A percentile compares a stretch with the other conserved stretches of the same genome.
These are phyloP conservation scores for Lanmaoa pseudosensibilis DNA, from an alignment of 768 basidiomycete genomes.

Conservation along the genomic window DNA sequence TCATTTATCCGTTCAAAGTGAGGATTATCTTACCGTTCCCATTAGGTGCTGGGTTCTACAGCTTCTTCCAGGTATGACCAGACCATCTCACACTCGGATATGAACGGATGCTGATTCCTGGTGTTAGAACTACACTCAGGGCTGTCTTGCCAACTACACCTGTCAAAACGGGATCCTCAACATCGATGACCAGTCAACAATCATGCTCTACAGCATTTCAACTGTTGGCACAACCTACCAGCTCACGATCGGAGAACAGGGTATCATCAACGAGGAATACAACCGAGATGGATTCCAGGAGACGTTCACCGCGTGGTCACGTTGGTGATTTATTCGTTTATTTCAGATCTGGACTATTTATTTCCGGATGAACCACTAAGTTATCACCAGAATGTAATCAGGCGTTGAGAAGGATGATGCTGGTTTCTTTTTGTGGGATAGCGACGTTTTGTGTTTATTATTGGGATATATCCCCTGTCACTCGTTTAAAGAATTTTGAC, in stretches of 20 bases:
- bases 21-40: background rate
- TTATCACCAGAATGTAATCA: no score
- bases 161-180: slow-evolving; percentile 47
- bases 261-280: slow-evolving; percentile 36
- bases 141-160: slow-evolving; percentile 37
- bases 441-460: no score
- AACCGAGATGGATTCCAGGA: slow-evolving; percentile 48
- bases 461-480: no score
- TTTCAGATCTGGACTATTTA: background rate
- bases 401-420: no score
- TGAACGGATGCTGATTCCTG: slow-evolving; percentile 1
- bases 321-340: slow-evolving; percentile 16
- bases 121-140: slow-evolving; percentile 40
- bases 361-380: no score
- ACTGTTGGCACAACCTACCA: slow-evolving; percentile 46
- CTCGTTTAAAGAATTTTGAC: no score
- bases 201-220: slow-evolving; percentile 47
- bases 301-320: slow-evolving; percentile 39
- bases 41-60: slow-evolving; percentile 50
- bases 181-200: slow-evolving; percentile 41
- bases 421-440: no score
- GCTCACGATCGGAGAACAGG: slow-evolving; percentile 38
- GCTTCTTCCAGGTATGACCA: slow-evolving; percentile 46
- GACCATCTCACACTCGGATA: no score
- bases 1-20: background rate